A percentile compares a stretch with the other conserved stretches of the same genome.
Conservation (phyloP, 805 yeast genomes). For the Pichia occidentalis region DNA sequence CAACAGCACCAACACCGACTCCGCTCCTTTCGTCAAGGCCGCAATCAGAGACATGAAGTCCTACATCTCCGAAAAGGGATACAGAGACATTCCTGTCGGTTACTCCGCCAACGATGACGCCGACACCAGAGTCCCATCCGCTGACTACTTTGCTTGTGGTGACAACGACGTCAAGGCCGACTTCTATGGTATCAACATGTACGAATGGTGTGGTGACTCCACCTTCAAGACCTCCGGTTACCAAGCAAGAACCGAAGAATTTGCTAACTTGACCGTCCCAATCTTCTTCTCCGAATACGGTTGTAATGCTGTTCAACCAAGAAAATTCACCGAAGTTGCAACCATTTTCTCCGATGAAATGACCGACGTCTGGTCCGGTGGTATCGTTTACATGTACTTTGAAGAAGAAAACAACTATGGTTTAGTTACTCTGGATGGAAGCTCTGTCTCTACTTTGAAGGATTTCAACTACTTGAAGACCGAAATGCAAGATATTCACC, state of each 20-base stretch:
- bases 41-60: conserved; percentile 84
- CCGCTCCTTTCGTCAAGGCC: conserved; percentile 94
- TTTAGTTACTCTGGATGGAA: conserved; percentile 50
- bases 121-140: conserved; percentile 69
- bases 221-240: conserved; percentile 60
- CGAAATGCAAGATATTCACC: conserved; percentile 47
- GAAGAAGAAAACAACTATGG: conserved; percentile 82
- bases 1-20: conserved; percentile 72
- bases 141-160: conserved; percentile 85
- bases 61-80: conserved; percentile 59
- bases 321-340: conserved; percentile 69
- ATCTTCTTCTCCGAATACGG: conserved; percentile 86
- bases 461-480: conserved; percentile 55
- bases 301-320: conserved; percentile 67
- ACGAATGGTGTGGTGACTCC: conserved; percentile 79
- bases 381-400: conserved; percentile 87
- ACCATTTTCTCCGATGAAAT: conserved; percentile 60
- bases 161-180: conserved; percentile 57
- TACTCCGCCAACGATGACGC: conserved; percentile 88
- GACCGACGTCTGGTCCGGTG: conserved; percentile 93
- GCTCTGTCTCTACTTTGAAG: conserved; percentile 46
- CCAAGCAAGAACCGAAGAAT: conserved; percentile 63
- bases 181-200: conserved; percentile 81
- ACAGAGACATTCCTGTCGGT: conserved; percentile 86
- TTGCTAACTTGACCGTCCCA: conserved; percentile 67